Conservation (phyloP, 768 basidiomycete species). For the Panaeolus papilionaceus region DNA sequence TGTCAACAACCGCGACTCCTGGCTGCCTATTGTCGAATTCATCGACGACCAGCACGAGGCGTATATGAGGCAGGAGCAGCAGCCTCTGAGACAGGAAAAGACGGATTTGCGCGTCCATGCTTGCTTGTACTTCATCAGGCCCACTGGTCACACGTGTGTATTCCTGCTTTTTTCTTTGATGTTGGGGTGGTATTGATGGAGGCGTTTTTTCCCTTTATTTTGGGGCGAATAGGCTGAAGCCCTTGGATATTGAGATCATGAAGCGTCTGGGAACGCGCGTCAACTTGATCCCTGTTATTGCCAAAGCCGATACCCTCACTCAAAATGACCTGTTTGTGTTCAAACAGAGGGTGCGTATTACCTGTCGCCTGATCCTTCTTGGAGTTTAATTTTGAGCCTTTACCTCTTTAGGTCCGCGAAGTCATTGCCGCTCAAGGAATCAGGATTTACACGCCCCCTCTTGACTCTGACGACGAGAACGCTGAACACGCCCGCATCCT, state of each 20-base stretch:
- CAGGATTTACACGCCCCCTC: conserved; percentile 91
- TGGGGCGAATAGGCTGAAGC: conserved; percentile 74
- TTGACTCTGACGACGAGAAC: conserved; percentile 86
- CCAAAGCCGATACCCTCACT: conserved; percentile 97
- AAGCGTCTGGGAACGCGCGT: conserved; percentile 98
- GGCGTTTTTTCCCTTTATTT: conserved; percentile 14
- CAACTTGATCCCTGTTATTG: conserved; percentile 96
- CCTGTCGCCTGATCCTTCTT: conserved; percentile 7
- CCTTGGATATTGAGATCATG: conserved; percentile 99
- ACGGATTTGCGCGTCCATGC: conserved; percentile 96
- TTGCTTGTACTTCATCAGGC: conserved; percentile 95
- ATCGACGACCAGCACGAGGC: conserved; percentile 96
- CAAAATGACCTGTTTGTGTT: conserved; percentile 90
- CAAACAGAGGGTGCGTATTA: conserved; percentile 83
- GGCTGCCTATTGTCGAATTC: conserved; percentile 98
- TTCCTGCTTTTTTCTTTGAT: conserved; percentile 20
- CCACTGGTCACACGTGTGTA: conserved; percentile 94
- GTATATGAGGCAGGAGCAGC: conserved; percentile 98
- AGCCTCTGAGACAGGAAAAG: conserved; percentile 94
- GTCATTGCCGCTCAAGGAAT: conserved; percentile 92
- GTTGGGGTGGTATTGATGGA: not conserved
- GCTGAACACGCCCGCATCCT: conserved; percentile 90
- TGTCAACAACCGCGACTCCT: conserved; percentile 99
- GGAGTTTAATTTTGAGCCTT: conserved; percentile 10
- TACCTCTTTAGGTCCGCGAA: conserved; percentile 73